A percentile compares a stretch with the other conserved stretches of the same genome.
phyloP scores from a whole-genome alignment of 257 asterid genomes.

The Lycium ferocissimum region DNA sequence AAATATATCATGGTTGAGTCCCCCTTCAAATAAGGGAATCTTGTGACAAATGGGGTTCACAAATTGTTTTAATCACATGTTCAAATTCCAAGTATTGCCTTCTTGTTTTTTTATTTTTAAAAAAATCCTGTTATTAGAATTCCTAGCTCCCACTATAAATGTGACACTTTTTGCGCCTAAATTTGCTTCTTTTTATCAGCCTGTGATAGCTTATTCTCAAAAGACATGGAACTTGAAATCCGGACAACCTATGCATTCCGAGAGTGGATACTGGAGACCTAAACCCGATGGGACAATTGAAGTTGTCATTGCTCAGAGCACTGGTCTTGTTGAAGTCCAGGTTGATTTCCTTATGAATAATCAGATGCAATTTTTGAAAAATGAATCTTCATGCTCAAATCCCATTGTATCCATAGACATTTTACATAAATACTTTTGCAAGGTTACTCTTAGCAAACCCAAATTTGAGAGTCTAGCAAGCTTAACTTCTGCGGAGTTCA shows the following conservation, averaged over 20 bases:
- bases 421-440: not conserved
- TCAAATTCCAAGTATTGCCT: not conserved
- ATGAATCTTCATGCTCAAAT: not conserved
- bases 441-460: not conserved
- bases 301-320: slow-evolving; percentile 82
- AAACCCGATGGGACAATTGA: slow-evolving; percentile 57
- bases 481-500: not conserved
- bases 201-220: slow-evolving; percentile 68
- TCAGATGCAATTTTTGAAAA: not conserved
- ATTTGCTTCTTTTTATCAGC: slow-evolving; percentile 30
- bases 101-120: no score
- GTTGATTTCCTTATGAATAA: slow-evolving; percentile 27
- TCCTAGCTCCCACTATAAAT: not conserved
- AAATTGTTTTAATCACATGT: not conserved
- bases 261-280: slow-evolving; percentile 76
- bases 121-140: not conserved
- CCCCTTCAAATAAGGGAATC: no score
- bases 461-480: not conserved
- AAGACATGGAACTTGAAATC: slow-evolving; percentile 71
- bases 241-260: slow-evolving; percentile 77
- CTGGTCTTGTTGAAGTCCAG: slow-evolving; percentile 64
- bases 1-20: no score
- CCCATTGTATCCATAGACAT: not conserved
- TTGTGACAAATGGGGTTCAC: not conserved
- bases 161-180: not conserved